Evolutionary conservation across 805 yeast species (phyloP), one percentile per base, ranked within the genome.

Genomic region (Brettanomyces bruxellensis): DNA sequence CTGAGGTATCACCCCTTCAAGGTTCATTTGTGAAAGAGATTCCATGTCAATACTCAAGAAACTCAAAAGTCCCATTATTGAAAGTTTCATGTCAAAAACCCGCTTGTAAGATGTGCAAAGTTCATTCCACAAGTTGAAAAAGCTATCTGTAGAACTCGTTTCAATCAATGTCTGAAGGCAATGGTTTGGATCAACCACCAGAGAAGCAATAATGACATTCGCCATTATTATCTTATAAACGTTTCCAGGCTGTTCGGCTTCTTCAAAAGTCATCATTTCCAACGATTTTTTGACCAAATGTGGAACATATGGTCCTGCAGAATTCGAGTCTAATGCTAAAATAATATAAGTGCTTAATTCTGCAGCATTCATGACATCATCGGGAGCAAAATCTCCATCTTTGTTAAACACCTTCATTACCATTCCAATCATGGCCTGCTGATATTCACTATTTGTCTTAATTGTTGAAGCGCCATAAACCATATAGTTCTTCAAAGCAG

Each of bases 21-120:
- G 49, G 28, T 55, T 49, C 23, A 61, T 41, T 5, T 49, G 47
- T 24, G 43, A 47, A 23, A 64, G 45, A 4, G 52, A 50, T 7
- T 47, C 45, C 8, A 48, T 39, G 22, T 57, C 58, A 25, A 70
- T 47, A 61, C 57, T 52, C 57, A 61, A 25, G 56, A 86, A 48
- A 9, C 78, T 69, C 48, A 90, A 62, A 23, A 84, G 59, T 0
- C 93, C 95, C 52, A 91, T 64, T 3, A 78, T 68, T 1, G 86
- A 78, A 39, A 91, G 64, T 63, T 89, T 90, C 61, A 87, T 71
- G 64, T 91, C 98, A 56, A 75, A 86, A 2, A 87, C 95, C 49
- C 95, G 70, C 23, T 73, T 72, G 54, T 83, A 72, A 25, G 68
- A 65, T 4, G 80, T 75, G 37, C 79, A 66, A 8, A 71, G 55